Base-by-base conservation (phyloP, 306 rosid genomes). In the Senna siamea region DNA sequence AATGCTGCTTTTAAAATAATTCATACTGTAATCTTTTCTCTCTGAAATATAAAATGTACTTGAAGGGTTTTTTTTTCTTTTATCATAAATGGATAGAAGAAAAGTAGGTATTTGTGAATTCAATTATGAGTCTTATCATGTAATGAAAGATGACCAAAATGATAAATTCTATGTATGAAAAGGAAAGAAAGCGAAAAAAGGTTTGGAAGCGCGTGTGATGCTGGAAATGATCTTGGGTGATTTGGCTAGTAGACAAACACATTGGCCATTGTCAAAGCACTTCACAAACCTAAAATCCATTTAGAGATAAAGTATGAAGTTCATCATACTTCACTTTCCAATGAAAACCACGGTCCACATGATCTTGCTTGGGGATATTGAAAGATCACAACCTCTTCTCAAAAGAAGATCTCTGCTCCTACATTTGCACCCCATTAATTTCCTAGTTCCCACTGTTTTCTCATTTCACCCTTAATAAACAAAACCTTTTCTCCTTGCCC, bases 341-440 rank as follows among this genome's bases (percentile, higher is more conserved):
- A 79, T 54, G 87, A 88, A 88, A 81, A 66, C 81, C 79, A 80
- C 80, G 66, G 37, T 81, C 83, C 88, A 82, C 89, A 84, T 86
- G 89, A 78, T 83, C 50, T 84, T 84, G 87, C 79, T 88, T 73
- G 82, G 88, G 72, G 88, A 85, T 82, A 84, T 84, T 79, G 87
- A 86, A 77, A 86, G 83, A 76, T 85, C 84, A 73, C 82, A 85
- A 53, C 65, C 15, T 72, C 30, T 15, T 75, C 80, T 71, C 70
- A 40, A 26, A 26, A 26, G 59, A 81, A 81, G 83, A 81, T 73
- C 70, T 85, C 1, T 26, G 30, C 30, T n/a, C n/a, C n/a, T n/a
- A n/a, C n/a, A n/a, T n/a, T n/a, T n/a, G n/a, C n/a, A n/a, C n/a
- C n/a, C n/a, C n/a, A n/a, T n/a, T n/a, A n/a, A n/a, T n/a, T n/a